phyloP scores from a whole-genome alignment of 306 rosid genomes.

The Sicyos baderoa region DNA sequence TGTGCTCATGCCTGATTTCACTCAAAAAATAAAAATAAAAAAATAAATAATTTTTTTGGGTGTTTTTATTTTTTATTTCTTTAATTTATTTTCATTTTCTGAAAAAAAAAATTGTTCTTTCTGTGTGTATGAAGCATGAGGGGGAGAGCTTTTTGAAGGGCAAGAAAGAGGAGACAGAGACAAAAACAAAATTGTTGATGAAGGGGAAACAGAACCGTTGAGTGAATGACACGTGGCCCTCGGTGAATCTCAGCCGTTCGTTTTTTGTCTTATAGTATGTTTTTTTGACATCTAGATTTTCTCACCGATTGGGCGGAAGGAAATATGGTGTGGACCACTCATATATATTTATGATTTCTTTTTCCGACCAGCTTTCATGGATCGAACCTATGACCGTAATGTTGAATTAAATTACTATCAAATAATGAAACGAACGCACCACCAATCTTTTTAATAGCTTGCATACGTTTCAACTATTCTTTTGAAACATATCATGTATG shows the following conservation, averaged over 20 bases:
- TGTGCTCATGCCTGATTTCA: constrained; percentile 33
- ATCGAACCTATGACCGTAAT: too few species aligned
- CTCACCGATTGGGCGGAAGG: constrained; percentile 25
- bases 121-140: constrained; percentile 5
- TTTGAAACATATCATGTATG: too few species aligned
- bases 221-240: constrained; percentile 36
- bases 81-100: not conserved
- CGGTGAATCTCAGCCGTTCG: constrained; percentile 22
- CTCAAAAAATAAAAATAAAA: too few species aligned
- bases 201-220: constrained; percentile 23
- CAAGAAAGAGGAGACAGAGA: constrained; percentile 22
- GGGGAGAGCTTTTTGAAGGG: constrained; percentile 10
- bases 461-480: too few species aligned
- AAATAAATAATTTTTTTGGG: too few species aligned
- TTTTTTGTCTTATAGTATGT: constrained; percentile 46
- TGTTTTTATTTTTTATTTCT: not conserved
- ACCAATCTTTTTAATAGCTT: too few species aligned
- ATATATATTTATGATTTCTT: too few species aligned
- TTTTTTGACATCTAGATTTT: constrained; percentile 24
- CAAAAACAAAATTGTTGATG: constrained; percentile 21
- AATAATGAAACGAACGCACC: too few species aligned
- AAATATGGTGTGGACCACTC: constrained; percentile 2
- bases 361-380: too few species aligned
- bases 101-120: too few species aligned
- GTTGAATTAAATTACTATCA: too few species aligned